Base-by-base conservation (phyloP, 345 rosid species). In the Salix suchowensis region DNA sequence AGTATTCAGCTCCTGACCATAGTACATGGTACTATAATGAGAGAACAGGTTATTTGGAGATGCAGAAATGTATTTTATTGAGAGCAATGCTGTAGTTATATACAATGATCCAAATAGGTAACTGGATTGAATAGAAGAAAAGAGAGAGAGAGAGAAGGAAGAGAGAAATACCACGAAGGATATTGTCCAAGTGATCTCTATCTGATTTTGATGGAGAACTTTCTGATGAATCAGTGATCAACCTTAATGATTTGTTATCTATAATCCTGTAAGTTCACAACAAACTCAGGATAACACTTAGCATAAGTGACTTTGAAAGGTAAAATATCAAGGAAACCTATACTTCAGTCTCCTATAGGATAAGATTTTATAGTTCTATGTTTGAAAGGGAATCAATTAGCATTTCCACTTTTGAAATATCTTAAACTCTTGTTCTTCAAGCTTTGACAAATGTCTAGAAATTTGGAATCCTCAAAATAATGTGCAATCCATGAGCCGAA, bases 211-310 rank as follows among this genome's bases (percentile, higher is more conserved):
- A 78, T 40, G 92, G 89, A 72, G 93, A 87, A 77, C 88, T 85
- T 64, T 86, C 92, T 26, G 89, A 89, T 30, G 90, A 16, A 67
- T 89, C 96, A 44, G 97, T 89, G 74, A 96, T 93, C 88, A 96
- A 85, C 86, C 87, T 88, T 81, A 96, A 76, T 7, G 98, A 83
- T 86, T 82, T 92, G 86, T 90, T 92, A 82, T 96, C 98, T 79
- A 96, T 91, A 65, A 93, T 92, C 88, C 98, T 95, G 87, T 40
- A 77, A 84, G 67, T 39, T 42, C 13, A 69, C 73, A 7, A 78
- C 28, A 76, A 70, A 81, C 2, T 48, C 36, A 30, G 1, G 77
- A 70, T 23, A 58, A 23, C 13, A 58, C 64, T 67, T 75, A 77
- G 68, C 72, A 72, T 65, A 82, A 70, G 67, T 34, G 65, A 48